A percentile compares a stretch with the other conserved stretches of the same genome.
These are phyloP conservation scores for Murraya paniculata DNA, from an alignment of 345 rosid species.

Conservation along the genomic window DNA sequence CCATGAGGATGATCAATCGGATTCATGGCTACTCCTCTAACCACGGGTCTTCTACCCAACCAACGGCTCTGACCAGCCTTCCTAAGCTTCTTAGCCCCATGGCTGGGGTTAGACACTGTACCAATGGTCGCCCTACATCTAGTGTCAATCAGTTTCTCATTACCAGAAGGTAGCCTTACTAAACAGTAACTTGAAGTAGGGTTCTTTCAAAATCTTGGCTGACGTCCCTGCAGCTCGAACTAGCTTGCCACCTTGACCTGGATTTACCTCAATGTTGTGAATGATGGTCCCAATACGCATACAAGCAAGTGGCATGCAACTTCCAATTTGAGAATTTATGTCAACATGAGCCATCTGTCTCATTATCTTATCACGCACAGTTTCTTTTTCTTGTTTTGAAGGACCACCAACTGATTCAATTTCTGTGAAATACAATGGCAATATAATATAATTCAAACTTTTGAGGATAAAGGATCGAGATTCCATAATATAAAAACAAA, in stretches of 20 bases:
- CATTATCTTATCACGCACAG: conserved; percentile 50
- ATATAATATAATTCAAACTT: conserved; percentile 16
- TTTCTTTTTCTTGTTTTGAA: conserved; percentile 38
- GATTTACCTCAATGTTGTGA: conserved; percentile 88
- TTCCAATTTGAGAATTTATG: conserved; percentile 78
- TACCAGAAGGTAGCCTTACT: conserved; percentile 74
- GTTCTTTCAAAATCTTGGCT: conserved; percentile 87
- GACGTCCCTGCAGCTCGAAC: conserved; percentile 85
- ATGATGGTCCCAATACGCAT: conserved; percentile 92
- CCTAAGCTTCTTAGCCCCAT: conserved; percentile 55
- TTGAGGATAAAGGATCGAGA: background rate
- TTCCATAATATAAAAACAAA: background rate
- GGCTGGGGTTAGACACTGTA: conserved; percentile 66
- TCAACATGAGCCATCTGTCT: conserved; percentile 68
- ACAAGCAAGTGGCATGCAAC: conserved; percentile 74
- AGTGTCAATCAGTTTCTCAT: conserved; percentile 59
- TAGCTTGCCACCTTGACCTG: conserved; percentile 85
- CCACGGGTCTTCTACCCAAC: conserved; percentile 80
- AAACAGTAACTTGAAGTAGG: conserved; percentile 46
- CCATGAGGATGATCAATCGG: conserved; percentile 97
- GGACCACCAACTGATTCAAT: conserved; percentile 22
- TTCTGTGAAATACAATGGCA: conserved; percentile 26
- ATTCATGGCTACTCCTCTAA: conserved; percentile 87
- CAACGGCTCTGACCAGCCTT: conserved; percentile 91
- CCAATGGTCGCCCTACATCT: conserved; percentile 80